These are phyloP conservation scores for Xanthoconium separans DNA, from an alignment of 1,284 basidiomycete genomes.

Conservation along the genomic window DNA sequence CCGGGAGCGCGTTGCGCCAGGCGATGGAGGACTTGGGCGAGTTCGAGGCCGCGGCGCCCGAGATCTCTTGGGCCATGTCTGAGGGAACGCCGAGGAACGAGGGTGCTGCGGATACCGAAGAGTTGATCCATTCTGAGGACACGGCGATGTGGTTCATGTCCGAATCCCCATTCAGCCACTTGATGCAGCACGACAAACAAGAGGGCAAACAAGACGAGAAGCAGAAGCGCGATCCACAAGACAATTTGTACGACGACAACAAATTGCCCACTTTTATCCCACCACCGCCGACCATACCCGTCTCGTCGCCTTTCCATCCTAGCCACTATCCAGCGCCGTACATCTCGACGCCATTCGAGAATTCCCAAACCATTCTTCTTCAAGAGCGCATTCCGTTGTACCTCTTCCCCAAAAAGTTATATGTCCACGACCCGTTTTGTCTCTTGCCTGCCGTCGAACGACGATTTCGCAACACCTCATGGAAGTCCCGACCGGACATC, in stretches of 20 bases:
- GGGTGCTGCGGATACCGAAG: constrained; percentile 29
- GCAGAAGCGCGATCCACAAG: too few species aligned
- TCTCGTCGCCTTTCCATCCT: constrained; percentile 26
- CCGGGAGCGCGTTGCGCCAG: constrained; percentile 38
- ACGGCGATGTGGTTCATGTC: not conserved
- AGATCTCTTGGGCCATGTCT: constrained; percentile 37
- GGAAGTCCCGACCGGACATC: constrained; percentile 21
- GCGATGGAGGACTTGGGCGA: constrained; percentile 38
- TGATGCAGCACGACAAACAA: too few species aligned
- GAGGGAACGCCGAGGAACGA: constrained; percentile 38
- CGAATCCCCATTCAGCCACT: not conserved
- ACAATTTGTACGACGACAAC: not conserved
- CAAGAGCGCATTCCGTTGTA: constrained; percentile 34
- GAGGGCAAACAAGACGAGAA: not conserved
- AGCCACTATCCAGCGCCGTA: constrained; percentile 36
- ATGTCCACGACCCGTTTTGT: constrained; percentile 30
- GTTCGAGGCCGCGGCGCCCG: constrained; percentile 29
- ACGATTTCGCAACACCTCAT: constrained; percentile 1
- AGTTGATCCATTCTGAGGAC: constrained; percentile 27
- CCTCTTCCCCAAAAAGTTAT: constrained; percentile 33
- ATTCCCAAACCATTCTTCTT: constrained; percentile 20
- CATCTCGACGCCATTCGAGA: constrained; percentile 33
- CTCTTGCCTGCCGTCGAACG: not conserved
- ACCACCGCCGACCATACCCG: constrained; percentile 3
- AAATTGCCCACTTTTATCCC: not conserved